Percentiles rank a stretch among this genome's conserved stretches.
Conservation (phyloP, 1,139 yeast species). For the Protomyces gravidus region DNA sequence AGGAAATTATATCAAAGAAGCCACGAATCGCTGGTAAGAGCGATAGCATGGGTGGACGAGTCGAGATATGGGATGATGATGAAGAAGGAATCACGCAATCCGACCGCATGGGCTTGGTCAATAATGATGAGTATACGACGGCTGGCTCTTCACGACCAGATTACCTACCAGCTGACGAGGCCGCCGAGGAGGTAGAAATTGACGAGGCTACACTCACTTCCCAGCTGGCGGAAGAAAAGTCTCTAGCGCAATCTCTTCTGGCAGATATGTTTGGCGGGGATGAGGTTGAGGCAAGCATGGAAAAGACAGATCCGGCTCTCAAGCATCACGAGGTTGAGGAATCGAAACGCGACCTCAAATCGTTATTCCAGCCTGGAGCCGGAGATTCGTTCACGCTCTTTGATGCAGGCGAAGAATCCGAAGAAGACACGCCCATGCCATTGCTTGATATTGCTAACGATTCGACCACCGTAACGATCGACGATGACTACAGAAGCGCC, state of each 20-base stretch:
- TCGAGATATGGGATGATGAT: constrained; percentile 21
- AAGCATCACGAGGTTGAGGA: neutral
- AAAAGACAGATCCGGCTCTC: constrained; percentile 44
- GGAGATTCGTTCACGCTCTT: constrained; percentile 57
- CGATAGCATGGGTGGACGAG: neutral
- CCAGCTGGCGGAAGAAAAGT: constrained; percentile 6
- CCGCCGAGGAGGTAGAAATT: neutral
- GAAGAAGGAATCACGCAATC: neutral
- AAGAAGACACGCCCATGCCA: constrained; percentile 30
- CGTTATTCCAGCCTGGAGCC: constrained; percentile 34
- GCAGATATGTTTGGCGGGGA: constrained; percentile 20
- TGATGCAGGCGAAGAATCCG: constrained; percentile 56
- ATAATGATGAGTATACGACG: neutral
- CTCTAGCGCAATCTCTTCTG: constrained; percentile 8
- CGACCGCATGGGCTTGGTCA: neutral
- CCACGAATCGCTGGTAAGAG: constrained; percentile 4
- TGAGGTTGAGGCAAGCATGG: neutral
- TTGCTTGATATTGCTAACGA: constrained; percentile 11
- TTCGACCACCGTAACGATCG: neutral
- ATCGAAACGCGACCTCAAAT: neutral
- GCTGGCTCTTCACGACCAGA: constrained; percentile 23
- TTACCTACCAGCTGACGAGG: neutral
- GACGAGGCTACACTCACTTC: constrained; percentile 4
- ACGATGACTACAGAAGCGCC: constrained; percentile 7
- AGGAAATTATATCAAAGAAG: constrained; percentile 5